Evolutionary conservation across 176 grass and related monocot species (phyloP).

Genomic region (Carex littledalei): DNA sequence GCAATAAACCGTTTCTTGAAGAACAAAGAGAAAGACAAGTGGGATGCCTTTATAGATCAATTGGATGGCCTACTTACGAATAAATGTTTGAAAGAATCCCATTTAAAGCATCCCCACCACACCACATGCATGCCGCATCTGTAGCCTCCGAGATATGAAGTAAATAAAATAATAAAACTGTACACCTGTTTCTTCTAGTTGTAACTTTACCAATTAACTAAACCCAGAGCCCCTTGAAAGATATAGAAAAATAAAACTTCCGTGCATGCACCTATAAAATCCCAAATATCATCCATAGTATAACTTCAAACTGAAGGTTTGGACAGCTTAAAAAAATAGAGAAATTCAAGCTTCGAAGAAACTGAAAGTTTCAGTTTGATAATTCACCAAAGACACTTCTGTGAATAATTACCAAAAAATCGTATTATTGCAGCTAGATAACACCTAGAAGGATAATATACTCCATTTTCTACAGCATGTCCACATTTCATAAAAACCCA

Average conservation of each 20-base stretch:
- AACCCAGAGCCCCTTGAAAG: background rate
- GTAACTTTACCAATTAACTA: background rate
- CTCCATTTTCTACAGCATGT: background rate
- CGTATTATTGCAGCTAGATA: background rate
- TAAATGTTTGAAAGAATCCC: background rate
- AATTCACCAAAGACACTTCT: background rate
- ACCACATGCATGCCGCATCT: background rate
- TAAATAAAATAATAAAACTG: background rate
- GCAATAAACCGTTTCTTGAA: background rate
- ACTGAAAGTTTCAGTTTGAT: background rate
- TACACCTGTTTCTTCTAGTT: background rate
- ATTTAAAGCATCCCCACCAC: conserved; percentile 2
- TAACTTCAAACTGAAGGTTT: background rate
- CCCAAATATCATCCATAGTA: background rate
- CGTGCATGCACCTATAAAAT: background rate
- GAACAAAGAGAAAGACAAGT: background rate
- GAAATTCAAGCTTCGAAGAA: background rate
- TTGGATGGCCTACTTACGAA: background rate
- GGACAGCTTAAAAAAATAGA: background rate
- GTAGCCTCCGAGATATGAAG: background rate
- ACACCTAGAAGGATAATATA: background rate
- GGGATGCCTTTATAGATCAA: background rate
- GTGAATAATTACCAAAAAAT: background rate
- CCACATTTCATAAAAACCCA: background rate
- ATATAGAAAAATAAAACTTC: background rate